phyloP scores from a whole-genome alignment of 2,329 filamentous ascomycete genomes.

The Alternaria ventricosa region DNA sequence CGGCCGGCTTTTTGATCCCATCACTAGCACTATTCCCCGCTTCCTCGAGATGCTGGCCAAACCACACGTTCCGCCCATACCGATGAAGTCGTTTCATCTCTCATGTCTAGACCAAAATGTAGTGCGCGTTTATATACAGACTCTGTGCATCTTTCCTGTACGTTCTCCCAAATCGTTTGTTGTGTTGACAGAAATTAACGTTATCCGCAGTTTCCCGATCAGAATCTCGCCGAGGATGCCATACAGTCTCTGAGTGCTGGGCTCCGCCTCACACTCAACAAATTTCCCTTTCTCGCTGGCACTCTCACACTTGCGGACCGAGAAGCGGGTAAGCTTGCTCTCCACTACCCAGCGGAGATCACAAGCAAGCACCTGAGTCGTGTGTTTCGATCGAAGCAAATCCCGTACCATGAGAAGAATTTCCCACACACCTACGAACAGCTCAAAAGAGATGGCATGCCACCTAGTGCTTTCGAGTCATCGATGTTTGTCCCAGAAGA shows the following conservation, averaged over 20 bases:
- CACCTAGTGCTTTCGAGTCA: constrained; percentile 38
- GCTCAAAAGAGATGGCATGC: constrained; percentile 43
- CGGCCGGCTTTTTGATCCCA: constrained; percentile 18
- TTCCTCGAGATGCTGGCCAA: constrained; percentile 36
- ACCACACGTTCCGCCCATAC: constrained; percentile 22
- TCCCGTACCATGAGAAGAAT: constrained; percentile 18
- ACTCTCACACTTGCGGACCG: constrained; percentile 34
- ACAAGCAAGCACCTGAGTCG: constrained; percentile 21
- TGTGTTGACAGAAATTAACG: not conserved
- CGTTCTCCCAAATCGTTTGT: not conserved
- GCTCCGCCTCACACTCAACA: constrained; percentile 30
- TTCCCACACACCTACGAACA: constrained; percentile 37
- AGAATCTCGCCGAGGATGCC: constrained; percentile 33
- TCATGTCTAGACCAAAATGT: constrained; percentile 41
- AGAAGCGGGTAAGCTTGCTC: constrained; percentile 31
- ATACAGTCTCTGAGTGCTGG: constrained; percentile 32
- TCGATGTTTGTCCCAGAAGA: constrained; percentile 40
- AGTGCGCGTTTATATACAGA: constrained; percentile 42
- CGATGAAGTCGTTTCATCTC: constrained; percentile 35
- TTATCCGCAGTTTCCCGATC: constrained; percentile 32
- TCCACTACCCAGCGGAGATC: constrained; percentile 34
- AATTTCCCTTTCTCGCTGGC: constrained; percentile 42
- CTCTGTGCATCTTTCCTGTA: constrained; percentile 39
- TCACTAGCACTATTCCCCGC: constrained; percentile 24
- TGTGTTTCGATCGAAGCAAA: constrained; percentile 31